Base-by-base conservation (phyloP, 345 rosid genomes). In the Triadica sebifera region DNA sequence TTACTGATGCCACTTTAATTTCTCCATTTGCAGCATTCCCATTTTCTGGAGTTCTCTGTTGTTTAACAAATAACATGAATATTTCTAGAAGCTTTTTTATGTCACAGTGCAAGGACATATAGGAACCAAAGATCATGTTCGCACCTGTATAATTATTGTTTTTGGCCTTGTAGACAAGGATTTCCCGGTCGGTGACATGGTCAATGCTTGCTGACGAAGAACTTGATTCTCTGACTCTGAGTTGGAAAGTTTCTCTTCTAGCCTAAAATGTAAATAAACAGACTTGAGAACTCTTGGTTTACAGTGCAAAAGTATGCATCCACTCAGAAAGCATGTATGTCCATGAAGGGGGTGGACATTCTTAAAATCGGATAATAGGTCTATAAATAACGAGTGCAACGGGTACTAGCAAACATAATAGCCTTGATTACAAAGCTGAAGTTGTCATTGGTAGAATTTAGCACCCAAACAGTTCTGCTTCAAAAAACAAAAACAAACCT, bases 151-250 rank as follows among this genome's bases (percentile, higher is more conserved):
- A 85, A 85, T 75, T 80, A 85, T 79, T 70, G 94, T 86, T 81
- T 84, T 91, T 71, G 89, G 89, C 73, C 92, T 87, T 1, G 84
- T 80, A 70, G 97, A 72, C 82, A 91, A 76, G 74, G 90, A 63
- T 85, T 90, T 93, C 67, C 94, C 94, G 58, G 98, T 96, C 50
- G 99, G 98, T 17, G 99, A 93, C 74, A 96, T 86, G 72, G 94
- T 83, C 78, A 96, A 83, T 71, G 99, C 93, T 81, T 96, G 99
- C 82, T 96, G 97, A 61, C 99, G 93, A 55, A 96, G 94, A 51
- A 96, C 98, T 88, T 96, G 99, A 86, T 83, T 96, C 82, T 96
- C 99, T 2, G 99, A 91, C 81, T 96, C 99, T 52, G 91, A 89
- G 81, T 96, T 96, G 77, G 97, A 87, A 80, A 96, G 96, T 77